These are phyloP conservation scores for Saccharomyces paradoxus DNA, from an alignment of 805 yeast genomes.

Conservation along the genomic window DNA sequence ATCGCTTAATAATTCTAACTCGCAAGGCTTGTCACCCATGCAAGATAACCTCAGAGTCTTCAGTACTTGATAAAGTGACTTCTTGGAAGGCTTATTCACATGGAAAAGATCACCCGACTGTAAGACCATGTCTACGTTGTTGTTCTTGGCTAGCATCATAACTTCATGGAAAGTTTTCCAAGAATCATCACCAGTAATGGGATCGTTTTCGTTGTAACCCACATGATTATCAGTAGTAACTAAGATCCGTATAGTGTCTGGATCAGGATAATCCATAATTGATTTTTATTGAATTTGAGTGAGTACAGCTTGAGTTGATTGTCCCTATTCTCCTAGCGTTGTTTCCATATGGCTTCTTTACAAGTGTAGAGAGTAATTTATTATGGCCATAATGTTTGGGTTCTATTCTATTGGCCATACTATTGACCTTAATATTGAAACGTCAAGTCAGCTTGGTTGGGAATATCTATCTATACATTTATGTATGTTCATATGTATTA, in stretches of 20 bases:
- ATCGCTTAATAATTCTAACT: slow-evolving; percentile 73
- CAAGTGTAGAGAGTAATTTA: neutral
- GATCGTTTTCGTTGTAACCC: slow-evolving; percentile 84
- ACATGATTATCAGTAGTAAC: slow-evolving; percentile 95
- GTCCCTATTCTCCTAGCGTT: neutral
- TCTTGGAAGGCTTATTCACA: slow-evolving; percentile 78
- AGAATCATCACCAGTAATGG: slow-evolving; percentile 82
- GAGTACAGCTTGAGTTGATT: neutral
- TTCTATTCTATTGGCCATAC: neutral
- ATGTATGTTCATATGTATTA: neutral
- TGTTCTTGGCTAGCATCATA: slow-evolving; percentile 55
- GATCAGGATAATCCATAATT: slow-evolving; percentile 25
- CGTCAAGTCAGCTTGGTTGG: neutral
- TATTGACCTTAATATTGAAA: neutral
- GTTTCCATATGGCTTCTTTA: neutral
- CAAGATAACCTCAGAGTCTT: slow-evolving; percentile 61
- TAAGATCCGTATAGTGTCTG: slow-evolving; percentile 64
- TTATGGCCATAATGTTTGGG: neutral
- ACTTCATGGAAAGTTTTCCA: slow-evolving; percentile 84
- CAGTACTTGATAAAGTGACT: slow-evolving; percentile 77
- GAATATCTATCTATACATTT: neutral
- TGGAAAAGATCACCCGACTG: slow-evolving; percentile 95
- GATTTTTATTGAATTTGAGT: neutral
- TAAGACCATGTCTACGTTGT: slow-evolving; percentile 78
- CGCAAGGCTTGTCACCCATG: slow-evolving; percentile 82